phyloP scores from a whole-genome alignment of 2,329 filamentous ascomycete genomes.

The Aspergillus eucalypticola region DNA sequence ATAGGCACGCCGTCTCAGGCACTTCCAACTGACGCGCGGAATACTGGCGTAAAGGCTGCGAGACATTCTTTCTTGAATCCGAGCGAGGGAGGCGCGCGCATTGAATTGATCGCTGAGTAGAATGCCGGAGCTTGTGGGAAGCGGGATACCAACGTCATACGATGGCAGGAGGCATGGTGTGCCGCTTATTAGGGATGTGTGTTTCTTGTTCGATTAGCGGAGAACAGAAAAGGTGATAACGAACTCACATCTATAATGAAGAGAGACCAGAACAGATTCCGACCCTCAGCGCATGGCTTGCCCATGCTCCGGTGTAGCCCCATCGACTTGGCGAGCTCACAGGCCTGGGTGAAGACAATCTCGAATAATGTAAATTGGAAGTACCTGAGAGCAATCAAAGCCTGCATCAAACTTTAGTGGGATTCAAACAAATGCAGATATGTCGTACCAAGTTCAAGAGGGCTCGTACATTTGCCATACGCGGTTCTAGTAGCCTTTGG shows the following conservation, averaged over 20 bases:
- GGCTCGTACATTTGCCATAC: not conserved
- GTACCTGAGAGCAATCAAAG: not conserved
- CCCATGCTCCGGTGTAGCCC: not conserved
- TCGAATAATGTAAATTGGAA: not conserved
- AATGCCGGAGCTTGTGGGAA: not conserved
- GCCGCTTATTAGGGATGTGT: not conserved
- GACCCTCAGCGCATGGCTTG: not conserved
- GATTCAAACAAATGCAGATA: not conserved
- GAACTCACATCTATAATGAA: not conserved
- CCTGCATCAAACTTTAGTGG: not conserved
- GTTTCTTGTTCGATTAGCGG: not conserved
- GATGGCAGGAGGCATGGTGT: not conserved
- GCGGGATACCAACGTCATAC: not conserved
- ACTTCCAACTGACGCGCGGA: not conserved
- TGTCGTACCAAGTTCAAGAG: not conserved
- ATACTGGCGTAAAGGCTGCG: not conserved
- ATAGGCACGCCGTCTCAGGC: not conserved
- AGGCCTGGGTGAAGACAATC: not conserved
- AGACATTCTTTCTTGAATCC: not conserved
- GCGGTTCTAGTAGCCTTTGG: not conserved
- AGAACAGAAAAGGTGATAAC: not conserved
- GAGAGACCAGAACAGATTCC: not conserved
- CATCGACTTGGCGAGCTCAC: not conserved
- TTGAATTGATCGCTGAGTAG: not conserved
- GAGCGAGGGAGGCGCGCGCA: not conserved